Percentiles rank a stretch among this genome's conserved stretches.
Evolutionary conservation across 129 eudicot species (phyloP).

Genomic region (Tagetes patula): DNA sequence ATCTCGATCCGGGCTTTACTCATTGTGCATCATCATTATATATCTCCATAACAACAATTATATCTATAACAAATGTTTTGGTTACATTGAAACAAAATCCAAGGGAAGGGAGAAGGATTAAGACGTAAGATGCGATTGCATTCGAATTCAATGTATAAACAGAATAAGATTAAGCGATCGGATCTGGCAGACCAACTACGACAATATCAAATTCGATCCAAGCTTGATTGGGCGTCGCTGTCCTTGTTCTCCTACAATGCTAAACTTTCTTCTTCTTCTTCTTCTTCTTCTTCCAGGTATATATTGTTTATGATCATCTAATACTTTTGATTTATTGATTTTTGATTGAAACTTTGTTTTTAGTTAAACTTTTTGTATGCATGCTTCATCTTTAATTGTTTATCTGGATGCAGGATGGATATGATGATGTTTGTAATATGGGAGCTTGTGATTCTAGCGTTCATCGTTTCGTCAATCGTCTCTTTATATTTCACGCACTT

Average conservation of each 20-base stretch:
- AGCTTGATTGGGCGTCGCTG: slow-evolving; percentile 75
- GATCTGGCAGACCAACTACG: slow-evolving; percentile 84
- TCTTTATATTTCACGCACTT: slow-evolving; percentile 70
- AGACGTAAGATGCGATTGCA: slow-evolving; percentile 8
- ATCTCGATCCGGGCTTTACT: no score
- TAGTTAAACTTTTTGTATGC: neutral
- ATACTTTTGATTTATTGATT: neutral
- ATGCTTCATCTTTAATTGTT: neutral
- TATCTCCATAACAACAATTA: neutral
- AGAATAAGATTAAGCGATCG: slow-evolving; percentile 66
- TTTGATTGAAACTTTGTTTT: no score
- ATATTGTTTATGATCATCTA: slow-evolving; percentile 21
- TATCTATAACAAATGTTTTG: neutral
- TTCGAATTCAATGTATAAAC: slow-evolving; percentile 19
- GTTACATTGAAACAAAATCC: slow-evolving; percentile 1
- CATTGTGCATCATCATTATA: neutral
- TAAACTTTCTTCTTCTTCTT: slow-evolving; percentile 16
- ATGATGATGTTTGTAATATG: slow-evolving; percentile 77
- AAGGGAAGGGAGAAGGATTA: slow-evolving; percentile 2
- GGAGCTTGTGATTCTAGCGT: slow-evolving; percentile 79
- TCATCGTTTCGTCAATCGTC: slow-evolving; percentile 71
- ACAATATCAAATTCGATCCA: slow-evolving; percentile 80
- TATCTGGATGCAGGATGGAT: slow-evolving; percentile 69
- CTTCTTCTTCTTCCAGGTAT: slow-evolving; percentile 55
- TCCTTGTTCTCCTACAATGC: slow-evolving; percentile 69